Conservation (phyloP, 2,329 filamentous ascomycete species). For the Fonsecaea pugnacius region DNA sequence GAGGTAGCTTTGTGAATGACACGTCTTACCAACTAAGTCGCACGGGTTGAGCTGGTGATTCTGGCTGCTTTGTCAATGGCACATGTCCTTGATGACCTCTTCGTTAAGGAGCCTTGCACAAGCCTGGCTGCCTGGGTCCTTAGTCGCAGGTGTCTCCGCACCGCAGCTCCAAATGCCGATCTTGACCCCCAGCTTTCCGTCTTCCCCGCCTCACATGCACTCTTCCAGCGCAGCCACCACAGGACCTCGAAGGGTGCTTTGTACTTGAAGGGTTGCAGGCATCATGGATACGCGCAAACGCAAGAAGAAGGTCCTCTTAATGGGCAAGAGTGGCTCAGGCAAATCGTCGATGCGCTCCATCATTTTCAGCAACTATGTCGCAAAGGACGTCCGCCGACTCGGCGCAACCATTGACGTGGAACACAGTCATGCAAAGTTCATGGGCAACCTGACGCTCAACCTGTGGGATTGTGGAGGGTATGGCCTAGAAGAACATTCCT, state of each 20-base stretch:
- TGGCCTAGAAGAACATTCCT: background rate
- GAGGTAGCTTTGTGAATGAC: background rate
- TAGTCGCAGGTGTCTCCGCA: background rate
- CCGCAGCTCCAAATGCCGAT: background rate
- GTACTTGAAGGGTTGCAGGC: background rate
- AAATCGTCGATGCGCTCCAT: conserved; percentile 99
- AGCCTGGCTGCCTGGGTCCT: background rate
- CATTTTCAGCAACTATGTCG: conserved; percentile 98
- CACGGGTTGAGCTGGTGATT: background rate
- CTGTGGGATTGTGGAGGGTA: conserved; percentile 97
- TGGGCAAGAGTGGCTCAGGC: conserved; percentile 96
- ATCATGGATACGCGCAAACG: conserved; percentile 59
- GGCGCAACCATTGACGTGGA: conserved; percentile 98
- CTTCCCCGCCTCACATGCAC: background rate
- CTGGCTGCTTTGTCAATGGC: background rate
- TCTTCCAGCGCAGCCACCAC: background rate
- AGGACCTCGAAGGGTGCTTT: background rate
- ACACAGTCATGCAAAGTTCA: conserved; percentile 97
- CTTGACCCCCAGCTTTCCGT: background rate
- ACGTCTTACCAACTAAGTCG: background rate
- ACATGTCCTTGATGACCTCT: background rate
- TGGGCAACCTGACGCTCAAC: conserved; percentile 95
- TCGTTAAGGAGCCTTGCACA: background rate
- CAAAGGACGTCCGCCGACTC: conserved; percentile 87
- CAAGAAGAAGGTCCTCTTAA: conserved; percentile 84